Base-by-base conservation (phyloP, 805 yeast genomes). In the Cyberlindnera misumaiensis region DNA sequence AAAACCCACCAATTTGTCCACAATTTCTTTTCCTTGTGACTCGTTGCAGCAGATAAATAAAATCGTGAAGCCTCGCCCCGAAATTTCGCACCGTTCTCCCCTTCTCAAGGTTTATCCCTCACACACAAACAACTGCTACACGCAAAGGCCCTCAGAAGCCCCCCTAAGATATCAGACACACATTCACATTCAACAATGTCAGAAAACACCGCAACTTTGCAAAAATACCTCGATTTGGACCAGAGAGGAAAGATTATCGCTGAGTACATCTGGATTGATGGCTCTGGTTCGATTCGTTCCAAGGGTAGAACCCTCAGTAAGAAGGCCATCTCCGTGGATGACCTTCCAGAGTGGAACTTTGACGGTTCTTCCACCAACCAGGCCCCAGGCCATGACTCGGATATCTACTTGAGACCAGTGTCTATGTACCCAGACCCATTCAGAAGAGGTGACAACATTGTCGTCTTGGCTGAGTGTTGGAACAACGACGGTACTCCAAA, bases 401-500 rank as follows among this genome's bases (percentile, higher is more conserved):
- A 93, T 63, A 77, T 93, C 47, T 88, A 87, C 65, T 73, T 93
- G 59, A 83, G 95, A 67, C 98, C 98, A n/a, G 94, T 77, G 51
- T 87, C 97, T 40, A 82, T 70, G 67, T 93, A 86, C 77, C 81
- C 88, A 49, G 98, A 93, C 66, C 98, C 98, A 27, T 88, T 93
- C 75, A 88, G 98, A 77, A 77, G 84, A 65, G 97, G 97, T 53
- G 96, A 93, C 66, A 90, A 93, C 83, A 78, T 90, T 53, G 75
- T 93, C 53, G 98, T 93, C 39, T 71, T 93, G 47, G 83, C 95
- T 53, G 97, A 90, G 72, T 88, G 97, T 74, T 89, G 90, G 84
- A 88, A 88, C 80, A 85, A 83, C 70, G 97, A 93, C 60, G 98
- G 98, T 60, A 89, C 97, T 47, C 97, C 98, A 70, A 93, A 93